Conservation (phyloP, 2,329 filamentous ascomycete species). For the Cladophialophora immunda region DNA sequence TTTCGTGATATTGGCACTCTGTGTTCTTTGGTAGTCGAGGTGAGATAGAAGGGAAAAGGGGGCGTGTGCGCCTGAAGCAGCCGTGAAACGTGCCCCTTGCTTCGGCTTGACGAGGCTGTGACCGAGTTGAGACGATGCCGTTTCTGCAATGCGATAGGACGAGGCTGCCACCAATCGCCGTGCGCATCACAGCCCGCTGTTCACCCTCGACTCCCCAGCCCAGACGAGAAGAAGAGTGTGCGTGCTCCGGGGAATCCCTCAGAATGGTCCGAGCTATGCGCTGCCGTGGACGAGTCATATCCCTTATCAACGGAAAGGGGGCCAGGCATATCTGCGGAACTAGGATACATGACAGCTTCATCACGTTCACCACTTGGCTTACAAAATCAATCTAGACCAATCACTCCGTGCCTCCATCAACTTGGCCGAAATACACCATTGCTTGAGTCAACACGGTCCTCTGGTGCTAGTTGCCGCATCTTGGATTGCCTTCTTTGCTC, state of each 20-base stretch:
- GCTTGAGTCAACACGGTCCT: no score
- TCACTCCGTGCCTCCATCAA: no score
- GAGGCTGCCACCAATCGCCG: neutral
- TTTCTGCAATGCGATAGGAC: neutral
- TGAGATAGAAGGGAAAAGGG: neutral
- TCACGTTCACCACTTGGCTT: no score
- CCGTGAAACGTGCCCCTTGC: conserved; percentile 1
- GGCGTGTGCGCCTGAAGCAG: neutral
- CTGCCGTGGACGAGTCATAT: neutral
- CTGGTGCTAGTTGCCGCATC: no score
- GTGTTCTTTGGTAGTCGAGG: neutral
- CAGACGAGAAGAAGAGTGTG: neutral
- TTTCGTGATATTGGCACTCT: neutral
- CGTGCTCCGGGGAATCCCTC: neutral
- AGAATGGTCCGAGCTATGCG: neutral
- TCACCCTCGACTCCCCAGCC: neutral
- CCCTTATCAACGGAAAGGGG: neutral
- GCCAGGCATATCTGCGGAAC: no score
- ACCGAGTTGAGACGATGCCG: conserved; percentile 1
- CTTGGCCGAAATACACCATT: no score
- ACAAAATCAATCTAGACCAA: no score
- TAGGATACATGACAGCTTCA: no score
- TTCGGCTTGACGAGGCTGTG: conserved; percentile 1
- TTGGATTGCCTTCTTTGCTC: no score
- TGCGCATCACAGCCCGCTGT: neutral